phyloP scores from a whole-genome alignment of 257 asterid species.

The Oldenlandia corymbosa region DNA sequence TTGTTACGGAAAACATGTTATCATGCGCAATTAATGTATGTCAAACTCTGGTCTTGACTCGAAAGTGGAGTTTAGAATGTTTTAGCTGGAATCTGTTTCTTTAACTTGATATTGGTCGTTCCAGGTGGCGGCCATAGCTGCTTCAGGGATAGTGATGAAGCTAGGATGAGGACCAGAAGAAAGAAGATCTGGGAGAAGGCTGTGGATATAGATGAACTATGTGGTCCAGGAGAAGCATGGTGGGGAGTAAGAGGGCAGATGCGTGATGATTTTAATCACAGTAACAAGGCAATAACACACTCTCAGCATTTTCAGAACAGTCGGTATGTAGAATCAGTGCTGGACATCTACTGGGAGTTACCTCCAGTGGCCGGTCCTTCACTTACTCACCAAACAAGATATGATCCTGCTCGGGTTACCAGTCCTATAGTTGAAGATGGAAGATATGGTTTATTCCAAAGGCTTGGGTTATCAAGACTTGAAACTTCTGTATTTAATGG shows the following conservation, averaged over 20 bases:
- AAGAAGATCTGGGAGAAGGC: constrained; percentile 93
- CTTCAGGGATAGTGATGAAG: constrained; percentile 87
- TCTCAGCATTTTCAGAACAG: constrained; percentile 73
- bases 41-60: not conserved
- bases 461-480: constrained; percentile 59
- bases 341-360: constrained; percentile 90
- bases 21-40: not conserved
- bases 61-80: too few species aligned
- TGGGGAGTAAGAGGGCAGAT: constrained; percentile 93
- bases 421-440: constrained; percentile 90
- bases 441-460: constrained; percentile 57
- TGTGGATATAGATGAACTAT: constrained; percentile 69
- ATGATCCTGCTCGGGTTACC: constrained; percentile 84
- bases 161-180: constrained; percentile 66
- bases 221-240: constrained; percentile 96
- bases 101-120: not conserved
- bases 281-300: constrained; percentile 61
- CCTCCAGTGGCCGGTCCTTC: constrained; percentile 99
- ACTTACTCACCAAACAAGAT: constrained; percentile 89
- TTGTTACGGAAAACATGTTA: not conserved
- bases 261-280: constrained; percentile 93
- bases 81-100: too few species aligned
- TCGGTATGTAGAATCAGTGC: constrained; percentile 79
- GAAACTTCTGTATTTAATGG: constrained; percentile 85
- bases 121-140: constrained; percentile 99